Conservation (phyloP, 1,284 basidiomycete species). For the Boletus subluridellus region DNA sequence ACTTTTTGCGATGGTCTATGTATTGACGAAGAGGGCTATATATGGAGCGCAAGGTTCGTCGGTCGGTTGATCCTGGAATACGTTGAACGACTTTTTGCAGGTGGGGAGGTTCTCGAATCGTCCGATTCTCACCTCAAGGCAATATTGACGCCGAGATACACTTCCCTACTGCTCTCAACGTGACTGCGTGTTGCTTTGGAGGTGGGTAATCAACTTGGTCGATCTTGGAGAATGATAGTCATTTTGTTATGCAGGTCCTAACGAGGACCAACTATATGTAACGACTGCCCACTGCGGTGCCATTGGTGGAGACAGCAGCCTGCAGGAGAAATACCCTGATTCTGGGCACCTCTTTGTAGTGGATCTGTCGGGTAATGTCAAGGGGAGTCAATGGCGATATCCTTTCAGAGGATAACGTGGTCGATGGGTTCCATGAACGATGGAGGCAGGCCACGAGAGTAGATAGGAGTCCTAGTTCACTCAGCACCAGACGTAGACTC, state of each 20-base stretch:
- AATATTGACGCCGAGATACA: slow-evolving; percentile 51
- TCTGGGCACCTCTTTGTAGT: slow-evolving; percentile 65
- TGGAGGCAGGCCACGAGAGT: background rate
- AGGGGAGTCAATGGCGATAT: slow-evolving; percentile 42
- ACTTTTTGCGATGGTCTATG: slow-evolving; percentile 64
- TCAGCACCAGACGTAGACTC: background rate
- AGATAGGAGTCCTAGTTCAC: background rate
- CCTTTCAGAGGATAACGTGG: slow-evolving; percentile 30
- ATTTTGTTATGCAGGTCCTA: slow-evolving; percentile 42
- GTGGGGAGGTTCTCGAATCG: slow-evolving; percentile 60
- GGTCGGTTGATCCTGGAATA: slow-evolving; percentile 2
- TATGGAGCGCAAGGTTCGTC: slow-evolving; percentile 64
- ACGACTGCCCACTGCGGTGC: slow-evolving; percentile 65
- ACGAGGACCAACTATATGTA: slow-evolving; percentile 60
- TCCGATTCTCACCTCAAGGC: slow-evolving; percentile 53
- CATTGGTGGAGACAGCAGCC: slow-evolving; percentile 46
- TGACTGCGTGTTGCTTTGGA: slow-evolving; percentile 69
- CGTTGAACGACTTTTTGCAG: slow-evolving; percentile 32
- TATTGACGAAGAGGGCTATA: slow-evolving; percentile 57
- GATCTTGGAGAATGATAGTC: background rate
- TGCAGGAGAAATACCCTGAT: slow-evolving; percentile 53
- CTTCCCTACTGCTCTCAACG: slow-evolving; percentile 57
- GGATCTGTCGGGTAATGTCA: slow-evolving; percentile 53
- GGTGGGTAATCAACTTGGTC: slow-evolving; percentile 35
- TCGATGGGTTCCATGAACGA: background rate